Evolutionary conservation across 2,329 filamentous ascomycete genomes (phyloP).

Genomic region (Alternaria solani): DNA sequence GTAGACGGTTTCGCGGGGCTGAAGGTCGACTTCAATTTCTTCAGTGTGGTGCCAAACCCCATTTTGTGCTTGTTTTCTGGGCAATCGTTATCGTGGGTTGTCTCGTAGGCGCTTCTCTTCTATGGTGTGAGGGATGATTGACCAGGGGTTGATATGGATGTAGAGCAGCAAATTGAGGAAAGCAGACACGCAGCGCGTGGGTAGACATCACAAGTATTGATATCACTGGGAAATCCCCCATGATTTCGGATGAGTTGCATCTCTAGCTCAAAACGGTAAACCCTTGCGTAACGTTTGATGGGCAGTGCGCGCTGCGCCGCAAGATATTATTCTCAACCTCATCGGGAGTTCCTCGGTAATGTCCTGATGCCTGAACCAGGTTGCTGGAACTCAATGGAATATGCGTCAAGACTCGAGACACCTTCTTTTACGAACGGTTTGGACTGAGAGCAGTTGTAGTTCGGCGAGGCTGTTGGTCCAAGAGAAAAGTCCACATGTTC

Average conservation of each 20-base stretch:
- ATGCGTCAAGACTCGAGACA: not conserved
- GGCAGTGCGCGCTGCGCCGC: not conserved
- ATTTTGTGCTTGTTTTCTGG: not conserved
- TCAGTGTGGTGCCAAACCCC: not conserved
- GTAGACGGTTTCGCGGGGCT: not conserved
- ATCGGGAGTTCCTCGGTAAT: not conserved
- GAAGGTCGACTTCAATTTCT: slow-evolving; percentile 1
- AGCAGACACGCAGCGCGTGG: not conserved
- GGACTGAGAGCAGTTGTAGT: not conserved
- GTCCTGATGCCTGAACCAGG: not conserved
- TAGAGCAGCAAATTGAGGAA: not conserved
- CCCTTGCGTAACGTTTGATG: not conserved
- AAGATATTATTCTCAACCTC: not conserved
- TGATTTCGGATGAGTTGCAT: not conserved
- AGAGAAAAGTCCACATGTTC: slow-evolving; percentile 3
- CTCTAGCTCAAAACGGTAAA: not conserved
- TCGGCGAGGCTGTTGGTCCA: not conserved
- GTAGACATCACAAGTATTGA: not conserved
- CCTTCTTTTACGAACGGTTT: not conserved
- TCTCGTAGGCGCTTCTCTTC: not conserved
- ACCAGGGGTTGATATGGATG: not conserved
- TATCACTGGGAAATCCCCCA: not conserved
- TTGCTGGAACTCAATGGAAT: not conserved
- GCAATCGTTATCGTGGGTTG: not conserved
- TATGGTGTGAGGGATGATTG: not conserved